These are phyloP conservation scores for Yamadazyma diddensiae DNA, from an alignment of 1,139 yeast species.

Conservation along the genomic window DNA sequence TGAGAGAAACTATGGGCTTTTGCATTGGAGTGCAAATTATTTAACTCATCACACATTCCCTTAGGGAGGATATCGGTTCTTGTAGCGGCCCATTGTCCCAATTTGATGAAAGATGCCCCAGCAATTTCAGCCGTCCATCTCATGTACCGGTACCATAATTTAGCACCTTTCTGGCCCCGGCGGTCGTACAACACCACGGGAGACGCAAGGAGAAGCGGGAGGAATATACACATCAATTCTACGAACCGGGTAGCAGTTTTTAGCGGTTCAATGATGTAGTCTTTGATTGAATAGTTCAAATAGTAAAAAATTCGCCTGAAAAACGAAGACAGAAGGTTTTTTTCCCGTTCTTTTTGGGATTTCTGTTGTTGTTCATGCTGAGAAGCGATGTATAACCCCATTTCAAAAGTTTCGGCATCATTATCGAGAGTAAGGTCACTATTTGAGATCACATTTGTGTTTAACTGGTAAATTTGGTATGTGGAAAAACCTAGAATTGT, in stretches of 20 bases:
- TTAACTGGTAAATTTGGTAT: conserved; percentile 9
- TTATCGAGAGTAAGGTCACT: conserved; percentile 43
- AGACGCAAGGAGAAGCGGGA: conserved; percentile 63
- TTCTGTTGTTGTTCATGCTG: conserved; percentile 34
- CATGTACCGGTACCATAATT: conserved; percentile 67
- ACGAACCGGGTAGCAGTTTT: conserved; percentile 65
- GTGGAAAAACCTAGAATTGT: conserved; percentile 12
- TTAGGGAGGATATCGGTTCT: conserved; percentile 89
- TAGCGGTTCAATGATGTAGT: conserved; percentile 64
- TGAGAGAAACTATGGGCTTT: conserved; percentile 63
- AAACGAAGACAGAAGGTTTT: conserved; percentile 24
- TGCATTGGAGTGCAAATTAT: conserved; percentile 79
- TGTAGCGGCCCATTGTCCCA: conserved; percentile 99
- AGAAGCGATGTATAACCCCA: conserved; percentile 63
- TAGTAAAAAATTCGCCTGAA: conserved; percentile 29
- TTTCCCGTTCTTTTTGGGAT: conserved; percentile 34
- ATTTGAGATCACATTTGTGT: conserved; percentile 21
- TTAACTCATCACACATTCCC: conserved; percentile 74
- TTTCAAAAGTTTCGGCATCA: conserved; percentile 62
- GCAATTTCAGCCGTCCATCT: conserved; percentile 75
- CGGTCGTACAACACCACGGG: conserved; percentile 70
- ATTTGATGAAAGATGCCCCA: conserved; percentile 91
- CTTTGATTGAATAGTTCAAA: conserved; percentile 43
- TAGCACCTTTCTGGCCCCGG: conserved; percentile 52
- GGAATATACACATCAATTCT: conserved; percentile 61